A percentile compares a stretch with the other conserved stretches of the same genome.
Conservation (phyloP, 805 yeast genomes). For the Hanseniaspora thailandica region DNA sequence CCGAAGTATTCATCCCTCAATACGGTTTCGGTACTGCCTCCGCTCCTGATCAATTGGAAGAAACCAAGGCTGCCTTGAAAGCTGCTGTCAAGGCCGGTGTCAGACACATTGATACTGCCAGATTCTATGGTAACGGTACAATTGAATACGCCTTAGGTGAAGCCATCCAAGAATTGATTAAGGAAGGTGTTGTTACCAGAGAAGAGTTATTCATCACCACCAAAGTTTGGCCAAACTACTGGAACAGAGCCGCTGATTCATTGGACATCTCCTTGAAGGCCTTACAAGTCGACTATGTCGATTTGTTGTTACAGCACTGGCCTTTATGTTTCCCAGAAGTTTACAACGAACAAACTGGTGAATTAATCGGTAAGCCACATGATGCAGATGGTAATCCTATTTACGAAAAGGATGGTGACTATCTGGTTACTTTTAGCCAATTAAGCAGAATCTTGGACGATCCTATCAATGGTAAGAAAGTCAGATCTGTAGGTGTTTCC, state of each 20-base stretch:
- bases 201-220: conserved; percentile 60
- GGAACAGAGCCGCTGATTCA: conserved; percentile 40
- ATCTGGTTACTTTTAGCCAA: conserved; percentile 41
- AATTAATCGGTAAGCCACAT: conserved; percentile 20
- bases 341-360: conserved; percentile 7
- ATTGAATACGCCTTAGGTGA: conserved; percentile 29
- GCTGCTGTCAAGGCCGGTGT: conserved; percentile 50
- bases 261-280: conserved; percentile 46
- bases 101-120: conserved; percentile 18
- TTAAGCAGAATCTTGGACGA: conserved; percentile 31
- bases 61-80: conserved; percentile 41
- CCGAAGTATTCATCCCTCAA: conserved; percentile 39
- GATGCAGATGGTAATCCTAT: conserved; percentile 28
- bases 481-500: conserved; percentile 48
- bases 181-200: conserved; percentile 34
- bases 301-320: conserved; percentile 56
- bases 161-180: conserved; percentile 39
- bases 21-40: conserved; percentile 60
- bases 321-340: conserved; percentile 10
- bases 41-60: conserved; percentile 37
- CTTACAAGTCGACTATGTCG: conserved; percentile 62
- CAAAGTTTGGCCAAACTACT: conserved; percentile 53
- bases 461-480: conserved; percentile 32
- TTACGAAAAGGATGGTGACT: conserved; percentile 33
- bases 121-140: conserved; percentile 15